Conservation (phyloP, 2,329 filamentous ascomycete species). For the Lasiodiplodia theobromae region DNA sequence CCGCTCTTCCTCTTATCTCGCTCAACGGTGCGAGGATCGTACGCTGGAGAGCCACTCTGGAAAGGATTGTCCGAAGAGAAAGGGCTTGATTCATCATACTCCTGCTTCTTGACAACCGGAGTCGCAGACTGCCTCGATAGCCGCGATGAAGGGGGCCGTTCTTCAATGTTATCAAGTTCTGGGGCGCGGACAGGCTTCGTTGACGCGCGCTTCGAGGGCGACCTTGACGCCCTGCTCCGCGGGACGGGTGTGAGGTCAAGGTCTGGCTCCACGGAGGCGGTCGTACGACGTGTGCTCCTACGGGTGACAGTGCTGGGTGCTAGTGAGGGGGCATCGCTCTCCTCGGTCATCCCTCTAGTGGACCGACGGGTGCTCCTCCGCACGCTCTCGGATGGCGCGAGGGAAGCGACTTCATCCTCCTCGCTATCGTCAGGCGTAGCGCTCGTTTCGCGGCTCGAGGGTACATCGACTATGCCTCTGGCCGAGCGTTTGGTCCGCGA, state of each 20-base stretch:
- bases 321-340: conserved; percentile 45
- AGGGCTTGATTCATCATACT: conserved; percentile 63
- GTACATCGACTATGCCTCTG: conserved; percentile 76
- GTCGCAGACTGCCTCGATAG: conserved; percentile 30
- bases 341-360: conserved; percentile 52
- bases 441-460: conserved; percentile 70
- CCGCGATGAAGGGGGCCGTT: conserved; percentile 38
- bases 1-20: conserved; percentile 53
- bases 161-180: conserved; percentile 44
- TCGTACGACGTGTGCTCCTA: conserved; percentile 24
- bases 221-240: conserved; percentile 37
- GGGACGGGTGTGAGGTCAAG: conserved; percentile 30
- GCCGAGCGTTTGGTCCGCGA: conserved; percentile 85
- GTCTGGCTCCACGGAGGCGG: conserved; percentile 26
- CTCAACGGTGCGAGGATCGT: conserved; percentile 41
- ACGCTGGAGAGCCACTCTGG: conserved; percentile 77
- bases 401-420: conserved; percentile 44
- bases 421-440: conserved; percentile 64
- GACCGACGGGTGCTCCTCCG: conserved; percentile 42
- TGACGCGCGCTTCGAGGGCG: conserved; percentile 48
- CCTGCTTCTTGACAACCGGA: conserved; percentile 54
- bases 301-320: conserved; percentile 2
- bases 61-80: conserved; percentile 95
- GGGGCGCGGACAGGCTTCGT: conserved; percentile 51
- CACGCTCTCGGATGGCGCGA: conserved; percentile 18